Evolutionary conservation across 768 basidiomycete species (phyloP), one percentile per base, ranked within the genome.

Genomic region (Dacryopinax spathularia): DNA sequence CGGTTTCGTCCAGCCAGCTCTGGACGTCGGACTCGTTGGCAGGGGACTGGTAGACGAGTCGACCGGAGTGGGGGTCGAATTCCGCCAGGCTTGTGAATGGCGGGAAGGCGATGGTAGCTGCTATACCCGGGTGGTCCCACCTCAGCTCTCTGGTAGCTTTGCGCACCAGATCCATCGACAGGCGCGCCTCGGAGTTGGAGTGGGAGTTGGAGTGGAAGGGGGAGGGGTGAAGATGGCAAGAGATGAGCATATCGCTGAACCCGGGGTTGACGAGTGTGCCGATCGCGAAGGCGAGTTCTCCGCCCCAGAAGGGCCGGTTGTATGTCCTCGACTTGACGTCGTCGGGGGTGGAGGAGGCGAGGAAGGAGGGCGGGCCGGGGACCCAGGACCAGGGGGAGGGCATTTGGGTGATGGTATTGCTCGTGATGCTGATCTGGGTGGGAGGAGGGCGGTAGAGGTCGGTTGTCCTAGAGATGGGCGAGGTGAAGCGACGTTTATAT

Each of bases 211-310:
- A n/a, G n/a, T n/a, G n/a, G 36, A 37, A 10, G 48, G 48, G 31
- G 3, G 48, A 20, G 10, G 6, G 5, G 22, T 25, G 4, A 15
- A 56, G 10, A 29, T 56, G 48, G 48, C 48, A 56, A 20, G 25
- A 27, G 13, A 56, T 22, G 48, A 56, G 48, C 48, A 56, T 56
- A 29, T 56, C 48, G 48, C 25, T 27, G 48, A 56, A 56, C 48
- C 48, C 48, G 29, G 48, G 48, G 48, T 56, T 56, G 5, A 29
- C 10, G 25, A 56, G 13, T 7, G 10, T 56, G 48, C 48, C 48
- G 48, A 56, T 56, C 15, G 48, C 48, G 48, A 56, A 56, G 25
- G 48, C 48, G 48, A 56, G 48, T 29, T 56, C 48, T 22, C 48
- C 48, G 48, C 48, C 48, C 48, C 48, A 56, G 3, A 56, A 18